Percentiles rank a stretch among this genome's conserved stretches.
These are phyloP conservation scores for Hysterangium stoloniferum DNA, from an alignment of 768 basidiomycete genomes.

Conservation along the genomic window DNA sequence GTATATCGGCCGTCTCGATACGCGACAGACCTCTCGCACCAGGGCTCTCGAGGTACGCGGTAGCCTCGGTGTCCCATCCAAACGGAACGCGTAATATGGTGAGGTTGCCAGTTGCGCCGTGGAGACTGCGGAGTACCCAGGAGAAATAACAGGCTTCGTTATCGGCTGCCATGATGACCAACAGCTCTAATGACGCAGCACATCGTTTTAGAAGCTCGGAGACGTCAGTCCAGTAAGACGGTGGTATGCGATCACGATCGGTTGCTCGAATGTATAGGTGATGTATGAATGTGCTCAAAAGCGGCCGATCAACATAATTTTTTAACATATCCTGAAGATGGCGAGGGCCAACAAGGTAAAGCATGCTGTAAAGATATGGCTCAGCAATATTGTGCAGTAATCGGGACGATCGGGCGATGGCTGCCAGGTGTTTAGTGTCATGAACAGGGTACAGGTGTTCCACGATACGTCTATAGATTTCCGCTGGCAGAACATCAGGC, in stretches of 20 bases:
- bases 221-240: conserved; percentile 3
- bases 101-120: background rate
- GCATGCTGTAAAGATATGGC: background rate
- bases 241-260: conserved; percentile 4
- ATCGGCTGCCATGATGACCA: background rate
- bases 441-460: conserved; percentile 1
- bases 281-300: background rate
- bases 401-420: conserved; percentile 3
- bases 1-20: conserved; percentile 4
- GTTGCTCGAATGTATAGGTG: background rate
- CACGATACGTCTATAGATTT: conserved; percentile 5
- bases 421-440: background rate
- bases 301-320: background rate
- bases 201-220: background rate
- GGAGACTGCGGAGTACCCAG: conserved; percentile 7
- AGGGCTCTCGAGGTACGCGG: conserved; percentile 2
- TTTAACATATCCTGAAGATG: background rate
- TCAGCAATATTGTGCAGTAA: conserved; percentile 4
- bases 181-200: background rate
- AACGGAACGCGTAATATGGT: conserved; percentile 1
- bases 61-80: conserved; percentile 4
- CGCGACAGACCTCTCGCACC: conserved; percentile 1
- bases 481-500: background rate
- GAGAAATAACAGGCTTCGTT: background rate
- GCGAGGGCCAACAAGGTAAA: conserved; percentile 3